These are phyloP conservation scores for Helianthus tuberosus DNA, from an alignment of 129 eudicot species.

Conservation along the genomic window DNA sequence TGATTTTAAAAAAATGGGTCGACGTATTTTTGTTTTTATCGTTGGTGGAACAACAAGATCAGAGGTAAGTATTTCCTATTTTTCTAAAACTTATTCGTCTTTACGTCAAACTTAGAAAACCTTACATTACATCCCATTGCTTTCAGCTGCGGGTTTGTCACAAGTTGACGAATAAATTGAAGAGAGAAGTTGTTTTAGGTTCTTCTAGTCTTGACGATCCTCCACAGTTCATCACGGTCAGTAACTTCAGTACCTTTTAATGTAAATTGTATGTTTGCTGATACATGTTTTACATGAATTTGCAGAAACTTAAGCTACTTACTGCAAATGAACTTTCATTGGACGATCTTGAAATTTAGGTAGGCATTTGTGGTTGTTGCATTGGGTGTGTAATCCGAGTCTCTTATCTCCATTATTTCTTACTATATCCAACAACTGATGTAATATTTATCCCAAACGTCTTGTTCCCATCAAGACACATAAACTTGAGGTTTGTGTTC, in stretches of 20 bases:
- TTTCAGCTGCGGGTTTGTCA: conserved; percentile 84
- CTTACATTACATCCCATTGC: conserved; percentile 15
- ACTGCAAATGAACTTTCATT: conserved; percentile 60
- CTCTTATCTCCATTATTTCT: conserved; percentile 24
- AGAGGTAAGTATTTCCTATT: conserved; percentile 50
- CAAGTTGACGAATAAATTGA: conserved; percentile 71
- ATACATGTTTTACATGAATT: conserved; percentile 25
- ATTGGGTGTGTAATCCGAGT: conserved; percentile 30
- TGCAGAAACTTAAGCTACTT: conserved; percentile 78
- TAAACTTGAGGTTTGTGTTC: conserved; percentile 13
- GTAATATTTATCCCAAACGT: conserved; percentile 23
- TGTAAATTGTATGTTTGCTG: conserved; percentile 3
- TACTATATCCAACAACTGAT: conserved; percentile 21
- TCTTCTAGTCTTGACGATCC: conserved; percentile 96
- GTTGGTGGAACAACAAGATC: conserved; percentile 96
- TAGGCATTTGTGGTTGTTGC: conserved; percentile 20
- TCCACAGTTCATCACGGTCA: conserved; percentile 82
- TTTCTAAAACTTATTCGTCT: neutral
- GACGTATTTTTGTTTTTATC: conserved; percentile 84
- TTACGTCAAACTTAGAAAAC: neutral
- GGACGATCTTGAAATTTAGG: conserved; percentile 70
- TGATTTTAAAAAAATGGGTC: conserved; percentile 91
- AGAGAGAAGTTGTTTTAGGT: conserved; percentile 80
- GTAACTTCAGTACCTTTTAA: conserved; percentile 9
- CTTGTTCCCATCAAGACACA: conserved; percentile 5